These are phyloP conservation scores for Trametes cubensis DNA, from an alignment of 768 basidiomycete species.

Conservation along the genomic window DNA sequence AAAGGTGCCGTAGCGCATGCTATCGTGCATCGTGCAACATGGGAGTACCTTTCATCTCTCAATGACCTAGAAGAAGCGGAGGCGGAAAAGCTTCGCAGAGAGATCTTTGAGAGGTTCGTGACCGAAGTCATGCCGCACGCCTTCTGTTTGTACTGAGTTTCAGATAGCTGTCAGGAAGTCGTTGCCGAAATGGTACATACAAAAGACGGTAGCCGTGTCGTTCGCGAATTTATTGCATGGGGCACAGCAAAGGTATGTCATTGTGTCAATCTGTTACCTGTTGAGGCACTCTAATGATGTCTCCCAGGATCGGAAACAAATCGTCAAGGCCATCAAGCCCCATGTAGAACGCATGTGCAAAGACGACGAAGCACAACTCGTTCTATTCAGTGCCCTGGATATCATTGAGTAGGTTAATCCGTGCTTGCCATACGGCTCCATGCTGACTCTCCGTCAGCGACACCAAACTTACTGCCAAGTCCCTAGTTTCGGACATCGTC, in stretches of 20 bases:
- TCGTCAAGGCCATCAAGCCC: conserved; percentile 86
- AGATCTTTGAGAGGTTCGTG: conserved; percentile 66
- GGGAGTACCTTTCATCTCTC: conserved; percentile 79
- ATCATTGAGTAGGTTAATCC: conserved; percentile 86
- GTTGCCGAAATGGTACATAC: conserved; percentile 95
- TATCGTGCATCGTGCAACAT: conserved; percentile 83
- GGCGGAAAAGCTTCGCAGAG: conserved; percentile 71
- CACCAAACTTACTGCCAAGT: conserved; percentile 86
- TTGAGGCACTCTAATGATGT: neutral
- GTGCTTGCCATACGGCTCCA: neutral
- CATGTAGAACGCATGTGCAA: conserved; percentile 87
- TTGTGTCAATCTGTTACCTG: too few relatives aligned
- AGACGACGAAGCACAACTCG: conserved; percentile 88
- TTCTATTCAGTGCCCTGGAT: conserved; percentile 88
- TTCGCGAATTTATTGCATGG: conserved; percentile 80
- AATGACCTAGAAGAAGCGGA: conserved; percentile 60
- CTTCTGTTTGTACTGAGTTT: conserved; percentile 1
- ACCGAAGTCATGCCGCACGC: too few relatives aligned
- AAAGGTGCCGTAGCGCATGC: conserved; percentile 88
- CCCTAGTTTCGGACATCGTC: conserved; percentile 71
- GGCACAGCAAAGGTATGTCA: conserved; percentile 76
- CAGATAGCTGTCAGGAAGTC: conserved; percentile 72
- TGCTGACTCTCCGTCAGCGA: conserved; percentile 52
- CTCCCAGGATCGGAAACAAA: conserved; percentile 82
- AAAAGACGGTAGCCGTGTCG: conserved; percentile 84